These are phyloP conservation scores for Striga asiatica DNA, from an alignment of 257 asterid genomes.

Conservation along the genomic window DNA sequence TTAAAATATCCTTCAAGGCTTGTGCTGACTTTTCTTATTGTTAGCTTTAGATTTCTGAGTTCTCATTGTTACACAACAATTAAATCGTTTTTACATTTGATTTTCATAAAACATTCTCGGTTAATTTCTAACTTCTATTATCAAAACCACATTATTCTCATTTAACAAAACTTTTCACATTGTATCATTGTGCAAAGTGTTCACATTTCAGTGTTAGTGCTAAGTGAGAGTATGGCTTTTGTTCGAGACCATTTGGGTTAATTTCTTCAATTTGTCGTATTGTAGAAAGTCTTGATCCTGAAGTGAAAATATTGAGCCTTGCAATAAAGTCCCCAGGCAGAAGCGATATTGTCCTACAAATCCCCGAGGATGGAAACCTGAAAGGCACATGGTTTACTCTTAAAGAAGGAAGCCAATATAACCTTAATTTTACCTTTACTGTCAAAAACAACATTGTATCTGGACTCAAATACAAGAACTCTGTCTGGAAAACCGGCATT, in stretches of 20 bases:
- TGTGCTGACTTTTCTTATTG: too few species aligned
- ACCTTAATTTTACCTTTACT: constrained; percentile 42
- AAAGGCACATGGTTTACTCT: constrained; percentile 54
- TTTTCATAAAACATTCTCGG: too few species aligned
- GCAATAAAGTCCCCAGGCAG: constrained; percentile 56
- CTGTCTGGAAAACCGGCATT: constrained; percentile 71
- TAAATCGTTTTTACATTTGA: too few species aligned
- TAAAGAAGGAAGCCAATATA: constrained; percentile 67
- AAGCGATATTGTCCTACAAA: constrained; percentile 49
- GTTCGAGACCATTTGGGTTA: not conserved
- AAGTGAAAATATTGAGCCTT: constrained; percentile 63
- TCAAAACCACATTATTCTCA: too few species aligned
- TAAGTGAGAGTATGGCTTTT: too few species aligned
- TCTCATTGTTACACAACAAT: too few species aligned
- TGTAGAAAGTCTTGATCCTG: constrained; percentile 65
- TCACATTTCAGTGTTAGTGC: too few species aligned
- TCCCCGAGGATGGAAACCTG: constrained; percentile 58
- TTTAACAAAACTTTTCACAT: too few species aligned
- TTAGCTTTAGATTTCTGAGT: too few species aligned
- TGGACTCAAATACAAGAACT: constrained; percentile 64
- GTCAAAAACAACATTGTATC: constrained; percentile 69
- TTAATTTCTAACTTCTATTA: too few species aligned
- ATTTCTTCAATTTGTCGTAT: constrained; percentile 6
- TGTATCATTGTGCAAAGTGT: too few species aligned
- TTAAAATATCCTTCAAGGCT: too few species aligned